Evolutionary conservation across 768 basidiomycete species (phyloP).

Genomic region (Hypholoma fasciculare): DNA sequence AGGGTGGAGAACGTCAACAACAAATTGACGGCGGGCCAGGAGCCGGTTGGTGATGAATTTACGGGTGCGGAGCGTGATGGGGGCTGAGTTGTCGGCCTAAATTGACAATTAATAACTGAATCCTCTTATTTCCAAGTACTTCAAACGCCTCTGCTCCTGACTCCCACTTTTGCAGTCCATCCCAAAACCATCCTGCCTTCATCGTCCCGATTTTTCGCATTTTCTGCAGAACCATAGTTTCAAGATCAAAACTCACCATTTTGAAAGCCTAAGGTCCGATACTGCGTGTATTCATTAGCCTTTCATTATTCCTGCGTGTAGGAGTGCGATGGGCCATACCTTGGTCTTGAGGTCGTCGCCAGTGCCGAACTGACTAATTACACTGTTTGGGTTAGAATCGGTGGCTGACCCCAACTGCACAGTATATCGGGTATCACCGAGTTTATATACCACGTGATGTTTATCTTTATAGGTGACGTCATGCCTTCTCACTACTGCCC

Average conservation of each 20-base stretch:
- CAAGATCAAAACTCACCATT: constrained; percentile 32
- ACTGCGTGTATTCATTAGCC: constrained; percentile 9
- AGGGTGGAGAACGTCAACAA: constrained; percentile 96
- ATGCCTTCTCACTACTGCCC: no score
- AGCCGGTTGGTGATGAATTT: constrained; percentile 99
- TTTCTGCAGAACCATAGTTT: constrained; percentile 13
- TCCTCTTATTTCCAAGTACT: neutral
- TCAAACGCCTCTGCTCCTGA: neutral
- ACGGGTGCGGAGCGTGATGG: constrained; percentile 95
- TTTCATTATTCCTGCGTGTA: neutral
- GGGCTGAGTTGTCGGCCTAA: constrained; percentile 78
- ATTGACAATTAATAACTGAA: constrained; percentile 8
- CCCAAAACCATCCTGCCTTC: neutral
- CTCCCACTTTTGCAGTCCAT: neutral
- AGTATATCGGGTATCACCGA: constrained; percentile 48
- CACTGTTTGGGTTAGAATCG: constrained; percentile 10
- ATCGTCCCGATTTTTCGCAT: constrained; percentile 15
- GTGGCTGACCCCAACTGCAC: constrained; percentile 43
- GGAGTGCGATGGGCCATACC: constrained; percentile 28
- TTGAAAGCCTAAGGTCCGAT: constrained; percentile 24
- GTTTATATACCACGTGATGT: neutral
- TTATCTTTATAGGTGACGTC: neutral
- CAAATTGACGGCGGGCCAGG: constrained; percentile 92
- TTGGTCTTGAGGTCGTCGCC: constrained; percentile 45
- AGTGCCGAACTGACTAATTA: constrained; percentile 28